Percentiles rank a stretch among this genome's conserved stretches.
phyloP scores from a whole-genome alignment of 2,329 filamentous ascomycete genomes.

The Iodosphaeria phyllophila region DNA sequence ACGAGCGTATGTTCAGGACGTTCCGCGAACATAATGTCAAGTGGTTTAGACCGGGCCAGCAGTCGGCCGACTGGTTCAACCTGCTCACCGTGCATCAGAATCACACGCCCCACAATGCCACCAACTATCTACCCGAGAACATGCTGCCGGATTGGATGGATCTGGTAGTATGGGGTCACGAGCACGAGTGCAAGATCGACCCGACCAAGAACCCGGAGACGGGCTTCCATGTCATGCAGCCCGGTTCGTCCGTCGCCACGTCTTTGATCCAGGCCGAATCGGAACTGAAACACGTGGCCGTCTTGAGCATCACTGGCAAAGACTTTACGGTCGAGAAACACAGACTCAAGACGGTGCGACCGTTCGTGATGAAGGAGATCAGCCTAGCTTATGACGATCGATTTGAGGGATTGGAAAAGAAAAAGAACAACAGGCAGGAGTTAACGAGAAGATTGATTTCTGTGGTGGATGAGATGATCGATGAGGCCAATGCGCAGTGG shows the following conservation, averaged over 20 bases:
- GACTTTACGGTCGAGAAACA: constrained; percentile 68
- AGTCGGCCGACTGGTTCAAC: constrained; percentile 88
- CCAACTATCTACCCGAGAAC: constrained; percentile 84
- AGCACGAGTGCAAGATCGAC: constrained; percentile 88
- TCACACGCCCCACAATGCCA: constrained; percentile 78
- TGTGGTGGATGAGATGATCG: constrained; percentile 73
- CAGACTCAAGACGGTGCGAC: constrained; percentile 71
- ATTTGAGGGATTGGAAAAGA: constrained; percentile 60
- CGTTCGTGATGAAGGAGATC: constrained; percentile 76
- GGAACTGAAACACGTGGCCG: constrained; percentile 75
- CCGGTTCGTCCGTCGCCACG: constrained; percentile 88
- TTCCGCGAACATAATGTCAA: constrained; percentile 88
- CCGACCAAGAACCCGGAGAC: constrained; percentile 70
- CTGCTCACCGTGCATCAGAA: constrained; percentile 92
- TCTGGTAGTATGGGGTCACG: constrained; percentile 89
- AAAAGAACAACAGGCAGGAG: constrained; percentile 66
- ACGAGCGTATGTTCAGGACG: constrained; percentile 85
- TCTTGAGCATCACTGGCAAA: constrained; percentile 67
- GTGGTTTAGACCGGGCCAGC: constrained; percentile 69
- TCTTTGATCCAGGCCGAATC: constrained; percentile 82
- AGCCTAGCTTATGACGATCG: constrained; percentile 55
- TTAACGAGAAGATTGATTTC: constrained; percentile 59
- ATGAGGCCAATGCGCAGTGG: constrained; percentile 71
- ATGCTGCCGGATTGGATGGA: constrained; percentile 85
- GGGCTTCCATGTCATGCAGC: constrained; percentile 91